These are phyloP conservation scores for Cystobasidium sp. DNA, from an alignment of 1,284 basidiomycete species.

Conservation along the genomic window DNA sequence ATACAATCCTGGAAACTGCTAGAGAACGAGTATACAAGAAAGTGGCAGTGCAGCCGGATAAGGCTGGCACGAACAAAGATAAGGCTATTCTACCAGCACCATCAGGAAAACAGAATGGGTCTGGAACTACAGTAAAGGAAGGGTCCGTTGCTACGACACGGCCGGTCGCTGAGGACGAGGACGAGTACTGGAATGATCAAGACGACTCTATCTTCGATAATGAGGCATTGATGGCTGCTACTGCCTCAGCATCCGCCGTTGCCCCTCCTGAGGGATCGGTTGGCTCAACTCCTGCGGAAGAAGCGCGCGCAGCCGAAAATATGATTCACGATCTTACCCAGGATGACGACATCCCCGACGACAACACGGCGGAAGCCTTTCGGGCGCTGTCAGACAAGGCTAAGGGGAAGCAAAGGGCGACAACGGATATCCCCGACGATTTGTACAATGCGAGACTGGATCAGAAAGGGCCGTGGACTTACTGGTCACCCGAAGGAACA, in stretches of 20 bases:
- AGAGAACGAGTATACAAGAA: conserved; percentile 76
- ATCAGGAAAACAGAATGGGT: conserved; percentile 1
- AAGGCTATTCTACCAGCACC: conserved; percentile 44
- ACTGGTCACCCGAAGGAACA: conserved; percentile 72
- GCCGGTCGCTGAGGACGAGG: conserved; percentile 52
- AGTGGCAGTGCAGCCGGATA: conserved; percentile 57
- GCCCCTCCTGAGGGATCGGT: not conserved
- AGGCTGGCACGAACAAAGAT: conserved; percentile 47
- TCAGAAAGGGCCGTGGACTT: conserved; percentile 49
- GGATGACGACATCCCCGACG: conserved; percentile 53
- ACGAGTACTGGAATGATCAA: conserved; percentile 53
- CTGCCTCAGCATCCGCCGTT: conserved; percentile 5
- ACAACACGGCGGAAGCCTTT: conserved; percentile 36
- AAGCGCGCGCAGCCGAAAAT: conserved; percentile 11
- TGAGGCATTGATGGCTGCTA: conserved; percentile 25
- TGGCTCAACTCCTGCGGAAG: not conserved
- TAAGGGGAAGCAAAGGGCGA: conserved; percentile 35
- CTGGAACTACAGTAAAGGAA: not conserved
- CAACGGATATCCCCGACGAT: conserved; percentile 21
- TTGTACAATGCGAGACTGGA: conserved; percentile 31
- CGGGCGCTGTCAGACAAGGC: conserved; percentile 18
- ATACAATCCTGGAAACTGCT: conserved; percentile 82
- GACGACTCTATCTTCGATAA: conserved; percentile 38
- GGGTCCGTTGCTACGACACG: conserved; percentile 49
- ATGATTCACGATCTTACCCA: conserved; percentile 16